These are phyloP conservation scores for Phanerochaete sordida DNA, from an alignment of 768 basidiomycete genomes.

Conservation along the genomic window DNA sequence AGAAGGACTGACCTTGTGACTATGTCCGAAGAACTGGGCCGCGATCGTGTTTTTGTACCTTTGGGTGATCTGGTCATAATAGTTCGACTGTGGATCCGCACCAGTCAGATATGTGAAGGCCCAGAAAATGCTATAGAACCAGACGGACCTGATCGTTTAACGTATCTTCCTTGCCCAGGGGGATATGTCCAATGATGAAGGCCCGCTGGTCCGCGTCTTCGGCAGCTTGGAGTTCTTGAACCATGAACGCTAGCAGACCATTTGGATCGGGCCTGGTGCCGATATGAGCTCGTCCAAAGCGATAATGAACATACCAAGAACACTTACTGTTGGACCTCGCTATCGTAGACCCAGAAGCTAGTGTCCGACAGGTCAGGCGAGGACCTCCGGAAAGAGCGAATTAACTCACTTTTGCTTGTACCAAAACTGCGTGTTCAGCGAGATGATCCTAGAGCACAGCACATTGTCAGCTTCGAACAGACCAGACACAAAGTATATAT, in stretches of 20 bases:
- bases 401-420: constrained; percentile 55
- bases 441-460: constrained; percentile 46
- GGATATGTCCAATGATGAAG: constrained; percentile 63
- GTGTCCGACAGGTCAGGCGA: no score
- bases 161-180: constrained; percentile 45
- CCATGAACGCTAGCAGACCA: constrained; percentile 52
- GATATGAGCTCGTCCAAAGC: no score
- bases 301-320: no score
- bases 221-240: constrained; percentile 53
- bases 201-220: constrained; percentile 59
- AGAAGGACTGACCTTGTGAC: constrained; percentile 38
- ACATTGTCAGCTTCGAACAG: neutral
- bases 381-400: no score
- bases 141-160: constrained; percentile 46
- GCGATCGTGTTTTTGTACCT: constrained; percentile 58
- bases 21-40: constrained; percentile 62
- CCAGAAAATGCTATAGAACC: no score
- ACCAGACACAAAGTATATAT: neutral
- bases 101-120: no score
- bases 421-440: constrained; percentile 60
- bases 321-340: constrained; percentile 41
- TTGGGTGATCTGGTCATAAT: constrained; percentile 59
- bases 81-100: constrained; percentile 55
- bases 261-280: constrained; percentile 54
- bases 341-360: constrained; percentile 63